Evolutionary conservation across 2,329 filamentous ascomycete species (phyloP).

Genomic region (Stemphylium vesicarium): DNA sequence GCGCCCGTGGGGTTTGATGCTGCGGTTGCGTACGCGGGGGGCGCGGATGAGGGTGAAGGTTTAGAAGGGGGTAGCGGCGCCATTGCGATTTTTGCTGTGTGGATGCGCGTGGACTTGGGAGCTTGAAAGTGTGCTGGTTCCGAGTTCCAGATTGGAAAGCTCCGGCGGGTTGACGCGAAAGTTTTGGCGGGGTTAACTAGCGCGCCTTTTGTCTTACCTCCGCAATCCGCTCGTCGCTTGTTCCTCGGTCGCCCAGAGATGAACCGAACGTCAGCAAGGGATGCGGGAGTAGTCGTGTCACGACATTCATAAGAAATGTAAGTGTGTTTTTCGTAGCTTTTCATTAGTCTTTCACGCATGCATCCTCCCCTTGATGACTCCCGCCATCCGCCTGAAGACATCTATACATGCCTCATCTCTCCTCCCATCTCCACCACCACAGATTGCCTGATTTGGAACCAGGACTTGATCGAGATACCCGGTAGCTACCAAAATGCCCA

Average conservation of each 20-base stretch:
- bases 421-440: background rate
- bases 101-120: background rate
- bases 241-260: no score
- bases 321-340: no score
- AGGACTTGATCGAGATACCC: background rate
- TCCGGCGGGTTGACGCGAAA: slow-evolving; percentile 16
- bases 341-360: no score
- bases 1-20: background rate
- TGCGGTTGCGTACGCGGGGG: no score
- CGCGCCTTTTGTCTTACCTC: slow-evolving; percentile 20
- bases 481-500: background rate
- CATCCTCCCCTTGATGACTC: no score
- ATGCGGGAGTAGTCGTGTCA: background rate
- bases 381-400: background rate
- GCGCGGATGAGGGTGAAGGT: fast-evolving
- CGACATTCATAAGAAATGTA: background rate
- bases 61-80: background rate
- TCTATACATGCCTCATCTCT: background rate
- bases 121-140: background rate
- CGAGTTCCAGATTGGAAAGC: background rate
- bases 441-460: background rate
- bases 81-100: background rate
- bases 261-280: no score
- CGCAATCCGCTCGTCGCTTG: background rate
- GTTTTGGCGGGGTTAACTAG: slow-evolving; percentile 34